Conservation (phyloP, 768 basidiomycete species). For the Suillus paluster region DNA sequence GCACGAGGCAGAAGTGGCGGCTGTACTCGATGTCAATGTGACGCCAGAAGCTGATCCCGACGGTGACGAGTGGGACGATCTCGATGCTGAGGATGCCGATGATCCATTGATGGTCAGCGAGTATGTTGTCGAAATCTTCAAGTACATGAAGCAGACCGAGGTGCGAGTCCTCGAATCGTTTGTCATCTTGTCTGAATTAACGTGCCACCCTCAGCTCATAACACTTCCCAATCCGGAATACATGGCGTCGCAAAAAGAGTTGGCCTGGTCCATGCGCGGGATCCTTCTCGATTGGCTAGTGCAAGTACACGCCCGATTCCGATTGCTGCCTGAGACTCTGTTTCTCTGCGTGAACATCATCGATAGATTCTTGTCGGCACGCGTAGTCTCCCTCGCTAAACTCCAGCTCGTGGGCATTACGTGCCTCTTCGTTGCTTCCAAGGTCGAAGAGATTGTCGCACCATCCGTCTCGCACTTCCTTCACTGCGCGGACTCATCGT, state of each 20-base stretch:
- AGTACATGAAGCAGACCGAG: slow-evolving; percentile 87
- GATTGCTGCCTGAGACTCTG: slow-evolving; percentile 86
- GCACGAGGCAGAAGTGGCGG: slow-evolving; percentile 38
- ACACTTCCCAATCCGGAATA: slow-evolving; percentile 87
- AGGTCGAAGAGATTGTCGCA: slow-evolving; percentile 91
- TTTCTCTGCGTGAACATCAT: slow-evolving; percentile 90
- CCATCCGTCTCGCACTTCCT: slow-evolving; percentile 84
- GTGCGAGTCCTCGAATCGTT: slow-evolving; percentile 42
- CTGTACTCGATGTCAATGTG: slow-evolving; percentile 48
- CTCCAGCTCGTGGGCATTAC: slow-evolving; percentile 92
- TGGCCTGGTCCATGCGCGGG: slow-evolving; percentile 89
- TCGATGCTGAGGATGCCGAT: slow-evolving; percentile 89
- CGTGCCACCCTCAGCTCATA: slow-evolving; percentile 48
- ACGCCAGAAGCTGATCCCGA: slow-evolving; percentile 71
- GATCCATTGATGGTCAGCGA: slow-evolving; percentile 98
- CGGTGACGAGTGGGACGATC: slow-evolving; percentile 80
- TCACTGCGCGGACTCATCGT: slow-evolving; percentile 77
- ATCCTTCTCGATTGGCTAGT: slow-evolving; percentile 94
- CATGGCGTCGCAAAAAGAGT: slow-evolving; percentile 81
- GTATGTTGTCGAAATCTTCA: slow-evolving; percentile 92
- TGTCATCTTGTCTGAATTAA: slow-evolving; percentile 7
- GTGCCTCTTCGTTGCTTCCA: slow-evolving; percentile 85
- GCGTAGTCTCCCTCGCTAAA: slow-evolving; percentile 79
- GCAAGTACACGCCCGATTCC: slow-evolving; percentile 87
- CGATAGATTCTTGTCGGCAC: slow-evolving; percentile 70